Base-by-base conservation (phyloP, 2,329 filamentous ascomycete genomes). In the Taxawa tesnikishii region DNA sequence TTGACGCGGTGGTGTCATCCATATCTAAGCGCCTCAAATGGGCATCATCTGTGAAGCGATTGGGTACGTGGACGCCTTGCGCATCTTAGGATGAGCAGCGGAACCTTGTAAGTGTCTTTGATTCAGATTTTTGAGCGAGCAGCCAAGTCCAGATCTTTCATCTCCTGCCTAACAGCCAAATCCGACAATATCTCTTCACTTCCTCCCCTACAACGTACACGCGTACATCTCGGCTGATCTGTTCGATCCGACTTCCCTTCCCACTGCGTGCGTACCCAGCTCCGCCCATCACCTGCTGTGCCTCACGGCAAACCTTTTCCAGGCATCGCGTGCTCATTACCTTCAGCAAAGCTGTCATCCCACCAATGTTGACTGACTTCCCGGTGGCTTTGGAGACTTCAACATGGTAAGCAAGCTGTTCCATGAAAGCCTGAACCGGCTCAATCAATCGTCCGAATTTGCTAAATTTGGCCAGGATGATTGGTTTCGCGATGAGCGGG, bases 251-350 rank as follows among this genome's bases (percentile, higher is more conserved):
- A 19, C 54, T 65, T 3, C 67, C 67, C 25, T 59, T 63, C 0
- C 66, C 66, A 24, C 55, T 54, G 39, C 56, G 62, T 26, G 66
- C 61, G 48, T 70, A 71, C 3, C 66, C 65, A 4, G 63, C 56
- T 0, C 67, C 67, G 6, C 67, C 67, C 43, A 72, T 53, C 10
- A 72, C 58, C 45, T 73, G 68, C 48, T 72, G 68, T 3, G 67
- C 67, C 40, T 72, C 68, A 10, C 68, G 57, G 29, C 62, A 62
- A 27, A 62, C 65, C 44, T 65, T 63, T 46, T 72, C 68, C 26
- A 71, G 48, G 28, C 65, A 66, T 31, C 63, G 53, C 0, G 66
- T 69, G 15, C 60, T 63, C 48, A 68, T 62, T 3, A 70, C 62
- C 40, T 70, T 70, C 18, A 66, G 46, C 37, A 68, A 47, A 0